phyloP scores from a whole-genome alignment of 2,329 filamentous ascomycete species.

The Escovopsis sp. region DNA sequence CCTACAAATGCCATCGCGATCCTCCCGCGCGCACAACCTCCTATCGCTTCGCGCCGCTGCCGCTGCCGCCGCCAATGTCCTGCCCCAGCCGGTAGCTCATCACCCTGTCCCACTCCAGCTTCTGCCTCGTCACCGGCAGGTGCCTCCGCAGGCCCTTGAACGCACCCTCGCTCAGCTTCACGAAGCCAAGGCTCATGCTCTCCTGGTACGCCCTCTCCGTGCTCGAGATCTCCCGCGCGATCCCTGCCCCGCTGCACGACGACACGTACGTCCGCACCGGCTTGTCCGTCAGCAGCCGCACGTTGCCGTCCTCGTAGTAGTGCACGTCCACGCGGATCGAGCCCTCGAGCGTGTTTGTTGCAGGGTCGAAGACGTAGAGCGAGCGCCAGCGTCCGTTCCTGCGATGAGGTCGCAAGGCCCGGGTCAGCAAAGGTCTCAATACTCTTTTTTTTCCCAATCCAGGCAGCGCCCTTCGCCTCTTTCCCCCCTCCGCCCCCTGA shows the following conservation, averaged over 20 bases:
- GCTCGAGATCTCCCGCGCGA: constrained; percentile 62
- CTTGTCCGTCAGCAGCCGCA: constrained; percentile 83
- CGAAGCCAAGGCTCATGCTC: constrained; percentile 84
- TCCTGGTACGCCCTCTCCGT: constrained; percentile 91
- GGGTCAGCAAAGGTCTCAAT: constrained; percentile 7
- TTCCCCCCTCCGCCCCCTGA: too few species aligned
- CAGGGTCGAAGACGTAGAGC: constrained; percentile 62
- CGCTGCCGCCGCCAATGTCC: constrained; percentile 59
- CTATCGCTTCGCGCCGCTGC: constrained; percentile 41
- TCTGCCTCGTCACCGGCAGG: constrained; percentile 89
- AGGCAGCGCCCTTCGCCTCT: too few species aligned
- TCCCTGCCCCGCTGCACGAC: constrained; percentile 47
- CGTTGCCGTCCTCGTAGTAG: constrained; percentile 99
- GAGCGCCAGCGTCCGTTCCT: constrained; percentile 96
- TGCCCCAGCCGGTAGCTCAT: constrained; percentile 77
- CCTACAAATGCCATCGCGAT: too few species aligned
- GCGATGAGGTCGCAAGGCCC: background rate
- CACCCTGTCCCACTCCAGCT: constrained; percentile 99
- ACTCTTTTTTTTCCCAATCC: too few species aligned
- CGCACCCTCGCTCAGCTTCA: constrained; percentile 74
- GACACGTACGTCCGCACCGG: constrained; percentile 46
- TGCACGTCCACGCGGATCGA: constrained; percentile 88
- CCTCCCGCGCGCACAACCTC: background rate
- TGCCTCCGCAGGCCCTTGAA: constrained; percentile 90
- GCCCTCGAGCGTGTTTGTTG: constrained; percentile 55